Conservation (phyloP, 2,329 filamentous ascomycete species). For the Cladosporium austrohemisphaericum region DNA sequence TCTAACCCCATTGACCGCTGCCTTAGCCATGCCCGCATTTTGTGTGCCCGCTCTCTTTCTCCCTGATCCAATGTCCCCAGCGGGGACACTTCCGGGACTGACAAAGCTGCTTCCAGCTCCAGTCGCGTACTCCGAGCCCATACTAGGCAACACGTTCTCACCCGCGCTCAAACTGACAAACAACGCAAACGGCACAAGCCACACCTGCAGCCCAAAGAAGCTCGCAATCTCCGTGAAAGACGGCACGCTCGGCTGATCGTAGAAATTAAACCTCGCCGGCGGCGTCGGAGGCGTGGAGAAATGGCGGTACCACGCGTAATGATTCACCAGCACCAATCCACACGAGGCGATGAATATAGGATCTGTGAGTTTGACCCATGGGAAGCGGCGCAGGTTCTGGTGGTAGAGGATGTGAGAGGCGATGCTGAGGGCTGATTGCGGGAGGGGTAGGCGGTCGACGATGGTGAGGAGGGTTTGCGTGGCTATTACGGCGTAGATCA, state of each 20-base stretch:
- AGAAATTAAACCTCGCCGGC: conserved; percentile 50
- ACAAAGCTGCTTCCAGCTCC: conserved; percentile 53
- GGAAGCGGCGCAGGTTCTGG: conserved; percentile 75
- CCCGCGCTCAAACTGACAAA: conserved; percentile 93
- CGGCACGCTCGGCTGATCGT: conserved; percentile 54
- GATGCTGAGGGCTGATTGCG: conserved; percentile 70
- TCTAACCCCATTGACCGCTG: conserved; percentile 56
- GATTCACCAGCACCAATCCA: conserved; percentile 79
- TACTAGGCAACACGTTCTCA: conserved; percentile 90
- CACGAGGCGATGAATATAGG: conserved; percentile 84
- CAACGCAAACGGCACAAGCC: conserved; percentile 90
- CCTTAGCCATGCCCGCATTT: conserved; percentile 54
- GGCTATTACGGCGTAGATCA: conserved; percentile 79
- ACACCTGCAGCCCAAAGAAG: conserved; percentile 94
- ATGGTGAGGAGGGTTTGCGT: conserved; percentile 71
- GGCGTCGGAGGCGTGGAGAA: conserved; percentile 61
- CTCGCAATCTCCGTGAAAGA: conserved; percentile 92
- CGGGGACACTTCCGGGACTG: conserved; percentile 43
- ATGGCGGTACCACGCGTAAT: conserved; percentile 93
- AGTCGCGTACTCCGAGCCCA: conserved; percentile 72
- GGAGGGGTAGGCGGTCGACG: conserved; percentile 80
- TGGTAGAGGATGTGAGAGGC: conserved; percentile 80
- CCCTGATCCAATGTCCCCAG: conserved; percentile 34
- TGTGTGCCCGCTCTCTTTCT: conserved; percentile 51
- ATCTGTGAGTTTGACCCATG: conserved; percentile 79